Conservation (phyloP, 2,329 filamentous ascomycete genomes). For the Lachnellula arida region DNA sequence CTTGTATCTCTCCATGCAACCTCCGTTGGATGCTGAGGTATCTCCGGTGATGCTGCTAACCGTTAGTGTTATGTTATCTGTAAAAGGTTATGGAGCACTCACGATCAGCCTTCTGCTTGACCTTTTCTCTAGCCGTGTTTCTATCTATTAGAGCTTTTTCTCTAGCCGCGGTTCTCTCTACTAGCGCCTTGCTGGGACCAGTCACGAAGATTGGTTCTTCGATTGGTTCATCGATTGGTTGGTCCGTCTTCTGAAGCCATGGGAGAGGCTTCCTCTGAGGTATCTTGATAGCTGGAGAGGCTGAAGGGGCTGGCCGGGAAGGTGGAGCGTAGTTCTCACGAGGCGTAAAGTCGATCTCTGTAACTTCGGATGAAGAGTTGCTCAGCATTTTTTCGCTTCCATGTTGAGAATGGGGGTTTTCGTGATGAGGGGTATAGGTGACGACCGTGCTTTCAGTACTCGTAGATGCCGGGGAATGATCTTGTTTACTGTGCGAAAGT, state of each 20-base stretch:
- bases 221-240: too few relatives aligned
- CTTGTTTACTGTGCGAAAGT: neutral
- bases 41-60: neutral
- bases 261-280: conserved; percentile 21
- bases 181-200: neutral
- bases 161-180: neutral
- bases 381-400: neutral
- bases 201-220: conserved; percentile 3
- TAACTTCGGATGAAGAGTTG: neutral
- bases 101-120: neutral
- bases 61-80: neutral
- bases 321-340: neutral
- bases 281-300: conserved; percentile 1
- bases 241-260: conserved; percentile 24
- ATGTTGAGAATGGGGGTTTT: conserved; percentile 1
- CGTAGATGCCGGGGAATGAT: conserved; percentile 16
- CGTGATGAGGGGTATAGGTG: conserved; percentile 20
- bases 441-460: conserved; percentile 22
- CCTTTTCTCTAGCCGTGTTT: too few relatives aligned
- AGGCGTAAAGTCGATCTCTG: neutral
- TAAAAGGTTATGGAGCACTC: neutral
- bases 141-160: neutral
- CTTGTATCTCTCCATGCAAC: neutral
- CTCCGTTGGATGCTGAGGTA: neutral
- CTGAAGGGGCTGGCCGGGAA: neutral